Conservation (phyloP, 345 rosid species). For the Psidium friedrichsthalianum region DNA sequence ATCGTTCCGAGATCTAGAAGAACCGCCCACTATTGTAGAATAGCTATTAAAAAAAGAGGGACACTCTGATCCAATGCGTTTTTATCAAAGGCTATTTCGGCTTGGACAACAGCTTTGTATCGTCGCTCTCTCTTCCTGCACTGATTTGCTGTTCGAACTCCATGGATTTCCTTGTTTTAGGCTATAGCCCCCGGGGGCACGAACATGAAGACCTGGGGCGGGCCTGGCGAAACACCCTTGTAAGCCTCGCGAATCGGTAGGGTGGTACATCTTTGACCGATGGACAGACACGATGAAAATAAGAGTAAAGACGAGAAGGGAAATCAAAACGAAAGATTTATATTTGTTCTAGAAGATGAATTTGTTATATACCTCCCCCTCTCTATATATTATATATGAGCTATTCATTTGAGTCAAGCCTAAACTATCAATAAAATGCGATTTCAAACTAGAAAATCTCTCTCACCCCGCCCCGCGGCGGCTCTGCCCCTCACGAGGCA, state of each 20-base stretch:
- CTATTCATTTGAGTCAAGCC: too few relatives aligned
- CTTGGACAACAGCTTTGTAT: neutral
- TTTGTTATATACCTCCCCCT: too few relatives aligned
- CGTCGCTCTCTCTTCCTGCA: neutral
- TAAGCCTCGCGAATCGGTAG: neutral
- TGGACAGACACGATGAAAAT: too few relatives aligned
- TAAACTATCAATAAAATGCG: too few relatives aligned
- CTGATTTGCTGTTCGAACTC: neutral
- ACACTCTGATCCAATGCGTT: neutral
- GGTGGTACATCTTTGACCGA: rapidly evolving
- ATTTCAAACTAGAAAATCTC: too few relatives aligned
- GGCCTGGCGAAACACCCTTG: rapidly evolving
- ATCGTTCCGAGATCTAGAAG: neutral
- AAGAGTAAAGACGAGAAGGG: too few relatives aligned
- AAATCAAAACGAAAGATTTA: too few relatives aligned
- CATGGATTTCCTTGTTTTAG: neutral
- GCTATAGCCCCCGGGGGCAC: neutral
- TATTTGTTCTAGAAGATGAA: too few relatives aligned
- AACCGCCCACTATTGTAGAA: neutral
- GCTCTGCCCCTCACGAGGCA: too few relatives aligned
- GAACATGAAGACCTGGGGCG: neutral
- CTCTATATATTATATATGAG: too few relatives aligned
- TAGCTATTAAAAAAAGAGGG: neutral
- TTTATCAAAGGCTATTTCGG: neutral
- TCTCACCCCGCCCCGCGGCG: too few relatives aligned